Conservation (phyloP, 352 stramenopile species). For the Phytopythium oedochilum region DNA sequence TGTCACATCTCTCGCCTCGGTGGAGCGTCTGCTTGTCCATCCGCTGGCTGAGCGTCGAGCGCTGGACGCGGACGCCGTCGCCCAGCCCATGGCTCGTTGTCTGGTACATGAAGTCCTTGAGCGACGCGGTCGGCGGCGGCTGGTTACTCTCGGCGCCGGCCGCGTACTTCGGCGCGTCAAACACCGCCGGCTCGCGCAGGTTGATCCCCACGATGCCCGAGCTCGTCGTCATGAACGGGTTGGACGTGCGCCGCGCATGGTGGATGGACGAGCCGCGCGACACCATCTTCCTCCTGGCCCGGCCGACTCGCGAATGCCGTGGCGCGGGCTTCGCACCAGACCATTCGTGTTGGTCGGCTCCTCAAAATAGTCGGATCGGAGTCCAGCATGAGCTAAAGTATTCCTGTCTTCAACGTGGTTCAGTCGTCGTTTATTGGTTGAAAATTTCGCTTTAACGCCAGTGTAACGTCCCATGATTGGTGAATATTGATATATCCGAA, state of each 20-base stretch:
- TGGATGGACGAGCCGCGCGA: constrained; percentile 72
- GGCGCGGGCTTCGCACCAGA: too few relatives aligned
- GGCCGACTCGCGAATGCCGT: too few relatives aligned
- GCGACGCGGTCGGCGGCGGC: constrained; percentile 4
- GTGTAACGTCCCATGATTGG: background rate
- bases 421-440: too few relatives aligned
- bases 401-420: too few relatives aligned
- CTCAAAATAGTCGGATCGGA: background rate
- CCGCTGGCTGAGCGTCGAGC: constrained; percentile 59
- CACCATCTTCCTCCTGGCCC: constrained; percentile 30
- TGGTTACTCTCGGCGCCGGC: constrained; percentile 25
- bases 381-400: too few relatives aligned
- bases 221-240: constrained; percentile 85
- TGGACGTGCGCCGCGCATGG: constrained; percentile 60
- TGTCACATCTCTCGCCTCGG: constrained; percentile 33
- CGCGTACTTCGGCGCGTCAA: constrained; percentile 45
- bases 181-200: constrained; percentile 56
- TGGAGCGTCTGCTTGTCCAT: constrained; percentile 71
- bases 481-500: background rate
- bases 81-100: constrained; percentile 55
- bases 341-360: too few relatives aligned
- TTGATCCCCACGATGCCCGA: constrained; percentile 82
- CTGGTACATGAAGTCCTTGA: constrained; percentile 82
- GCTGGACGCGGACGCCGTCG: constrained; percentile 29
- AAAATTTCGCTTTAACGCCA: too few relatives aligned